Evolutionary conservation across 805 yeast species (phyloP), one percentile per base, ranked within the genome.

Genomic region (Saturnispora zaruensis): DNA sequence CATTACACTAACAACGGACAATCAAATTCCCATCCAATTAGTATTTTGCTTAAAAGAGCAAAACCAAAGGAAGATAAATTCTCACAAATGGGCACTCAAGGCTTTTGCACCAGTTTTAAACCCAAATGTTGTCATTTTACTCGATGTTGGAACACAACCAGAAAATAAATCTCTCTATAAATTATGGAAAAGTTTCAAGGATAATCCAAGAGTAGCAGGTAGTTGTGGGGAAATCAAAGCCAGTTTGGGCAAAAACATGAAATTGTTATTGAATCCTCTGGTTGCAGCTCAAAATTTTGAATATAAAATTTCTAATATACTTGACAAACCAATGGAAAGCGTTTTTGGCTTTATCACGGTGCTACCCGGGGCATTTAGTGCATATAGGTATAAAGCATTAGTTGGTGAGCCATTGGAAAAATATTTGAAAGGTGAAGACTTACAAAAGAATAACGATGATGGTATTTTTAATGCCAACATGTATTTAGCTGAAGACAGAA

Each of bases 181-280:
- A 57, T 69, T 93, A 50, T 91, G 99, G 99, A 82, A 81, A 64
- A 78, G 90, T 38, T 93, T 91, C 62, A 73, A 73, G 53, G 75
- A 81, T 58, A 49, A 51, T 33, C 84, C 88, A 2, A 77, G 80
- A 48, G 95, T 91, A 20, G 99, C 96, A 2, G 99, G 99, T 37
- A 95, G 97, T 1, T 91, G 99, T 78, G 99, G 99, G 49, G 98
- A 93, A 64, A 91, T 93, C 67, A 83, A 81, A 55, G 95, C 93
- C 0, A 81, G 84, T 65, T 69, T 90, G 48, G 97, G 98, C 2
- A 65, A 61, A 44, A 66, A 69, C 14, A 66, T 66, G 41, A 59
- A 59, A 24, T 61, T 74, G 34, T 69, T 91, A 41, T 55, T 82
- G 14, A 91, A 91, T 62, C 98, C 99, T 7, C 67, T 91, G 50